phyloP scores from a whole-genome alignment of 352 stramenopile species.

The Globisporangium uncinulatum region DNA sequence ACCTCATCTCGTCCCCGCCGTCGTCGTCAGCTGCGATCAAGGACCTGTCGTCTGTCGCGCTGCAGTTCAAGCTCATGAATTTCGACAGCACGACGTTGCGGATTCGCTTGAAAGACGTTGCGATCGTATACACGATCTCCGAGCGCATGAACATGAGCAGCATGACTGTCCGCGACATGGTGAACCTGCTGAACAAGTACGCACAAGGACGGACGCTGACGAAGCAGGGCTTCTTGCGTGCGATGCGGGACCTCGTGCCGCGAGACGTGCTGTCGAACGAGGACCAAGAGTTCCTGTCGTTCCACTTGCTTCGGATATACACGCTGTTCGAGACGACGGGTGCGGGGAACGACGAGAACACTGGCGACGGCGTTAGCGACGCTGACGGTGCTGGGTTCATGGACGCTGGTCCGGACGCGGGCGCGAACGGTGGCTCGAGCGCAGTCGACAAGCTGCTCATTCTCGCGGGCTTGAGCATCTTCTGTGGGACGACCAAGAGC shows the following conservation, averaged over 20 bases:
- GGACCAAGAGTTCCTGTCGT: slow-evolving; percentile 85
- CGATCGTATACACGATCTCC: slow-evolving; percentile 83
- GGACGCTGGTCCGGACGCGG: slow-evolving; percentile 16
- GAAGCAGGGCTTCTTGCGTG: slow-evolving; percentile 68
- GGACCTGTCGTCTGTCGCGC: slow-evolving; percentile 62
- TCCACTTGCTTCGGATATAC: slow-evolving; percentile 80
- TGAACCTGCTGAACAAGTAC: slow-evolving; percentile 67
- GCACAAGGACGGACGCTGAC: slow-evolving; percentile 61
- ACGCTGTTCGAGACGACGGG: slow-evolving; percentile 80
- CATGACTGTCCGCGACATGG: slow-evolving; percentile 55
- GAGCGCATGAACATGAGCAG: slow-evolving; percentile 79
- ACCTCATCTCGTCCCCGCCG: slow-evolving; percentile 53
- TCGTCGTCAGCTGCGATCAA: slow-evolving; percentile 35
- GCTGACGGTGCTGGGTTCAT: slow-evolving; percentile 18
- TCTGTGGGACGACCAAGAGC: slow-evolving; percentile 94
- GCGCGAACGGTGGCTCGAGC: slow-evolving; percentile 25
- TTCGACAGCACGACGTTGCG: slow-evolving; percentile 77
- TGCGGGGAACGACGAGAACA: slow-evolving; percentile 31
- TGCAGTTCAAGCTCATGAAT: slow-evolving; percentile 86
- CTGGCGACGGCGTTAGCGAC: slow-evolving; percentile 4
- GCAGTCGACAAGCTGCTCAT: slow-evolving; percentile 73
- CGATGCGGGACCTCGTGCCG: slow-evolving; percentile 72
- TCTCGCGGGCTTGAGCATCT: slow-evolving; percentile 86
- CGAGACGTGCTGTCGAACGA: slow-evolving; percentile 71
- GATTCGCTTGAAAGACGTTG: slow-evolving; percentile 82